Base-by-base conservation (phyloP, 805 yeast genomes). In the Peterozyma toletana region DNA sequence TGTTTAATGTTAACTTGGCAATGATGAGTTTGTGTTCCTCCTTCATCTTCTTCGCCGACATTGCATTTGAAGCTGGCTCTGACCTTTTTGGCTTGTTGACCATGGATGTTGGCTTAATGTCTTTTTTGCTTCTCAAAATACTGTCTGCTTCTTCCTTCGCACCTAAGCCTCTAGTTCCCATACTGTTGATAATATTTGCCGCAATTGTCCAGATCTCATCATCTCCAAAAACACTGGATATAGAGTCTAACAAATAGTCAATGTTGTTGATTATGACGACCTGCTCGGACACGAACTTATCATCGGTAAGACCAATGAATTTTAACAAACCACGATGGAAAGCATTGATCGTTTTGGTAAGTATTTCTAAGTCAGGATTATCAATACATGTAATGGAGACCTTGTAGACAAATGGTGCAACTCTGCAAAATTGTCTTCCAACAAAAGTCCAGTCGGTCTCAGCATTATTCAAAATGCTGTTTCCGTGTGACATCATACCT, bases 391-490 rank as follows among this genome's bases (percentile, higher is more conserved):
- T 38, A 3, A 62, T 55, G 2, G 77, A 60, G 5, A 74, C 45
- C 47, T 70, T 71, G 42, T 82, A 55, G 36, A 83, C 53, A 39
- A 78, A 62, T 3, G 78, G 68, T 15, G 78, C 68, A 9, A 77
- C 68, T 41, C 89, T 72, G 52, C 87, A 81, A 35, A 80, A 61
- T 0, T 86, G 76, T 54, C 87, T 68, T 3, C 86, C 80, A 38
- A 76, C 67, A 33, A 78, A 69, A 56, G 68, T 77, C 88, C 89
- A 82, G 39, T 70, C 75, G 2, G 67, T 59, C 35, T 67, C 68
- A 13, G 79, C 80, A 33, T 68, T 67, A 11, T 64, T 54, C 50
- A 80, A 77, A 39, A 73, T 62, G 10, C 60, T 63, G 2, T 77
- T 27, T 6, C 39, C 47, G 13, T 34, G 35, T 16, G 17, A 27